These are phyloP conservation scores for Primulina tabacum DNA, from an alignment of 257 asterid genomes.

Conservation along the genomic window DNA sequence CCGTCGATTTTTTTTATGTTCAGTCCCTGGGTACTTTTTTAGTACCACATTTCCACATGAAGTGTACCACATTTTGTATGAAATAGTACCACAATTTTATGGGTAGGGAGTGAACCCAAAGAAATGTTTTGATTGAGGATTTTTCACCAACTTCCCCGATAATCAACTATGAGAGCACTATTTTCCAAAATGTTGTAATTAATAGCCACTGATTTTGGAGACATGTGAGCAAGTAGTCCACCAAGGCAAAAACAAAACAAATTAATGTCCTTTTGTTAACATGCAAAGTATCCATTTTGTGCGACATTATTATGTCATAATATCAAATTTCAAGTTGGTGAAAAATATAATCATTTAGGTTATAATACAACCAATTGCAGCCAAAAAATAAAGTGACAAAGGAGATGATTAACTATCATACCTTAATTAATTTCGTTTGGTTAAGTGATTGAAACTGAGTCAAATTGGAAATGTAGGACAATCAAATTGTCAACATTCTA, in stretches of 20 bases:
- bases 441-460: too few species aligned
- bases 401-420: background rate
- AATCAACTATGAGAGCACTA: too few species aligned
- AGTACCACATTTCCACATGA: too few species aligned
- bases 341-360: background rate
- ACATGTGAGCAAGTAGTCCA: background rate
- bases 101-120: too few species aligned
- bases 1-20: too few species aligned
- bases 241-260: background rate
- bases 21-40: too few species aligned
- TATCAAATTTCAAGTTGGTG: background rate
- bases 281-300: conserved; percentile 24
- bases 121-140: too few species aligned
- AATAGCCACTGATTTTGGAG: background rate
- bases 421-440: background rate
- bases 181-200: background rate
- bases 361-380: background rate
- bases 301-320: too few species aligned
- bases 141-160: too few species aligned
- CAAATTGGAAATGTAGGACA: background rate
- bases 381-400: background rate
- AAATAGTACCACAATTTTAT: too few species aligned
- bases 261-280: conserved; percentile 15
- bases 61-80: too few species aligned
- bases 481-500: background rate